Base-by-base conservation (phyloP, 2,329 filamentous ascomycete species). In the Teratosphaeria nubilosa region DNA sequence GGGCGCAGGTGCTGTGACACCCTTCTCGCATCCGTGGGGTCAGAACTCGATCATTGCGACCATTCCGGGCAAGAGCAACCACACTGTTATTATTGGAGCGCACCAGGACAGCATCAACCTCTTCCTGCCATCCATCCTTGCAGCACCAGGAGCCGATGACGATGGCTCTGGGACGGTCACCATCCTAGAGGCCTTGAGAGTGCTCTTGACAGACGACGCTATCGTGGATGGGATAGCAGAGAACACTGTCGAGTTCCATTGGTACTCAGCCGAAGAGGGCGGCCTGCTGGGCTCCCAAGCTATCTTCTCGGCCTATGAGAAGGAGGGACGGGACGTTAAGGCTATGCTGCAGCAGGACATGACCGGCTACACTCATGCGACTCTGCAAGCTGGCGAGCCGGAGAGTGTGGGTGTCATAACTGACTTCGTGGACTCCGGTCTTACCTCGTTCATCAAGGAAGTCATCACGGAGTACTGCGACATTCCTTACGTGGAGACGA, bases 271-370 rank as follows among this genome's bases (percentile, higher is more conserved):
- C 11, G 91, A 96, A 72, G 91, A 96, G 73, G 90, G 87, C 55
- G 91, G 91, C 34, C 79, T 96, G 52, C 81, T 95, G 3, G 91
- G 91, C 59, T 92, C 87, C 67, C 91, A 96, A 73, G 91, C 88
- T 57, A 88, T 97, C 72, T 97, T 96, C 78, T 80, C 82, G 55
- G 77, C 82, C 7, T 97, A 97, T 70, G 86, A 88, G 74, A 84
- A 86, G 71, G 75, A 82, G 24, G 80, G 82, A 32, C 82, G 86
- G 27, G 85, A 92, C 64, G 81, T 97, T 73, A 95, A 92, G 76
- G 92, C 92, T 34, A 97, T 97, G 94, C 82, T 97, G 57, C 92
- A 97, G 77, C 92, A 97, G 75, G 92, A 97, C 74, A 97, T 97
- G 92, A 95, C 90, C 1, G 92, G 92, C 20, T 96, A 87, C 71